These are phyloP conservation scores for Zasmidium cellare DNA, from an alignment of 2,329 filamentous ascomycete genomes.

Conservation along the genomic window DNA sequence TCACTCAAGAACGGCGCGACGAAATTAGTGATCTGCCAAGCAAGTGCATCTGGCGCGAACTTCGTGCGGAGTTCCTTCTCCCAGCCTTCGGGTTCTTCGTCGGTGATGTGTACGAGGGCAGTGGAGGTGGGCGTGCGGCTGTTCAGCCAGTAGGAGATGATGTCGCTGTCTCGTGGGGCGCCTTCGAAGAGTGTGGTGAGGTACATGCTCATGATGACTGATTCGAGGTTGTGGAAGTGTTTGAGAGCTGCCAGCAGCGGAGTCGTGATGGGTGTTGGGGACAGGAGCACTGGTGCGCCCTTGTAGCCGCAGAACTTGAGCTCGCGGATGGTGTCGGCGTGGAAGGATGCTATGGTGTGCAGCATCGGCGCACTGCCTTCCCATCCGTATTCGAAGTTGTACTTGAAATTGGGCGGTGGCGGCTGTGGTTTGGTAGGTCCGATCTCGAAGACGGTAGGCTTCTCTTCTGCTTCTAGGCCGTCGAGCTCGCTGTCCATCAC, in stretches of 20 bases:
- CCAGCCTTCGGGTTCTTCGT: constrained; percentile 41
- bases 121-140: constrained; percentile 40
- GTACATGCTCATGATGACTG: constrained; percentile 45
- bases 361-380: constrained; percentile 40
- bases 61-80: constrained; percentile 41
- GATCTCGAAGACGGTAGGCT: constrained; percentile 26
- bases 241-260: constrained; percentile 42
- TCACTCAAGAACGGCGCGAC: constrained; percentile 43
- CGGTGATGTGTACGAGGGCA: constrained; percentile 36
- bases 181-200: constrained; percentile 42
- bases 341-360: constrained; percentile 43
- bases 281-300: constrained; percentile 43
- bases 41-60: constrained; percentile 43
- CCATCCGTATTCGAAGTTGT: constrained; percentile 44
- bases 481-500: constrained; percentile 19
- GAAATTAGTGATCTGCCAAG: constrained; percentile 41
- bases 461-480: constrained; percentile 35
- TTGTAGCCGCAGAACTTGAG: constrained; percentile 52
- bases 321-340: constrained; percentile 43
- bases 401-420: constrained; percentile 29
- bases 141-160: constrained; percentile 48
- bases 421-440: constrained; percentile 20
- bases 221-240: constrained; percentile 44
- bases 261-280: constrained; percentile 39
- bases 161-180: constrained; percentile 40